Base-by-base conservation (phyloP, 1,284 basidiomycete species). In the Pisolithus thermaeus region DNA sequence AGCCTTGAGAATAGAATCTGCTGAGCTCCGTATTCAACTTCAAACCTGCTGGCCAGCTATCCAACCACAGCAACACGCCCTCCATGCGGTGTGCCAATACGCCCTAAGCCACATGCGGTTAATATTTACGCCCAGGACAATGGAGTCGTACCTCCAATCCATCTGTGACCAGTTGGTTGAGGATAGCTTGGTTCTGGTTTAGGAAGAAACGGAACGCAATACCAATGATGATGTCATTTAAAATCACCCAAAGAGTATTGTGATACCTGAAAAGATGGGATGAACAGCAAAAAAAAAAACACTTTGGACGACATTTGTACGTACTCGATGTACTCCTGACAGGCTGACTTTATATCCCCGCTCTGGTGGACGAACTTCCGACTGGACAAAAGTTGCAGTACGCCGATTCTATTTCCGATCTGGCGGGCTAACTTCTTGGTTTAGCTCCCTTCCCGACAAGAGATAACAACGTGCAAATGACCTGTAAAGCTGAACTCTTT, bases 11-110 rank as follows among this genome's bases (percentile, higher is more conserved):
- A 60, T 93, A 90, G 62, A 96, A 90, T 18, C 77, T 73, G 58
- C 92, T 90, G 16, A 98, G 78, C 58, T 97, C 92, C 0, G 92
- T 92, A 65, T 99, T 99, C 53, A 99, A 83, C 70, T 99, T 99
- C 41, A 99, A 71, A 1, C 97, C 96, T 0, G 88, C 92, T 0
- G 96, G 96, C 95, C 97, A 99, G 52, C 87, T 83, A 64, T 96
- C 89, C 4, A 99, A 76, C 95, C 95, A 98, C 1, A 76, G 59
- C 1, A 97, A 73, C 0, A 78, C 74, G 18, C 71, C 71, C 43
- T 77, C 74, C n/a, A 87, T 65, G 49, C 74, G 70, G 14, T 73
- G 61, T 27, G 86, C 71, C 0, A 82, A 69, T 39, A 73, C 70
- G 14, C 58, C 58, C 79, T 80, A 58, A 45, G 7, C 36, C 16